Evolutionary conservation across 495 filamentous ascomycete species (phyloP).

Genomic region (Xylaria scruposa): DNA sequence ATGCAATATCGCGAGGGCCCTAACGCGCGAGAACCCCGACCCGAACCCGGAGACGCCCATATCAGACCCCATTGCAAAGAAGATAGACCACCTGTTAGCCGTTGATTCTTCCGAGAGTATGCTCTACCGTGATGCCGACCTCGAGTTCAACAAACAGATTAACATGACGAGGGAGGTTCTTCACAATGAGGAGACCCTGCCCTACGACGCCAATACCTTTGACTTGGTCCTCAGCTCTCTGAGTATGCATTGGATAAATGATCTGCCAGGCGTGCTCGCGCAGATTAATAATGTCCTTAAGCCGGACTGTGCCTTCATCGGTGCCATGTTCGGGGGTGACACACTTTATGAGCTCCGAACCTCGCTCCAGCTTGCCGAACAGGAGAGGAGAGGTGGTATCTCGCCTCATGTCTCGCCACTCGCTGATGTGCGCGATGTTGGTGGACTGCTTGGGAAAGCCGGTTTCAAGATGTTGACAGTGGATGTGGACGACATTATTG

Average conservation of each 20-base stretch:
- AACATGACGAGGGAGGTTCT: constrained; percentile 74
- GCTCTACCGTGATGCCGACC: constrained; percentile 80
- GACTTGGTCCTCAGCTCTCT: constrained; percentile 88
- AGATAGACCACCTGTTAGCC: constrained; percentile 74
- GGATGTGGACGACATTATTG: constrained; percentile 95
- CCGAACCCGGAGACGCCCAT: constrained; percentile 55
- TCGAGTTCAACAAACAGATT: constrained; percentile 77
- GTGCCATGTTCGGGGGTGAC: constrained; percentile 95
- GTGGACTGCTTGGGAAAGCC: constrained; percentile 81
- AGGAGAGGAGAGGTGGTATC: constrained; percentile 86
- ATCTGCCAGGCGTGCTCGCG: constrained; percentile 80
- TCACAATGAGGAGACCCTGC: constrained; percentile 71
- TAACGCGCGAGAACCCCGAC: constrained; percentile 72
- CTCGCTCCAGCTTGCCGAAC: constrained; percentile 89
- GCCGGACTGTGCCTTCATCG: constrained; percentile 91
- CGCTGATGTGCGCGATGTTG: constrained; percentile 91
- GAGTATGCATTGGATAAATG: constrained; percentile 97
- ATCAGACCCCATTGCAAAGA: constrained; percentile 68
- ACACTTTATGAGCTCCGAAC: constrained; percentile 93
- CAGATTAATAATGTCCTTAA: constrained; percentile 85
- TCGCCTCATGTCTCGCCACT: constrained; percentile 86
- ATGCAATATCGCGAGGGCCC: constrained; percentile 86
- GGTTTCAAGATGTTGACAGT: constrained; percentile 97
- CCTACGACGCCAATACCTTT: constrained; percentile 79
- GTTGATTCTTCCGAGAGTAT: constrained; percentile 80